A percentile compares a stretch with the other conserved stretches of the same genome.
Conservation (phyloP, 768 basidiomycete species). For the Amanita thiersii region DNA sequence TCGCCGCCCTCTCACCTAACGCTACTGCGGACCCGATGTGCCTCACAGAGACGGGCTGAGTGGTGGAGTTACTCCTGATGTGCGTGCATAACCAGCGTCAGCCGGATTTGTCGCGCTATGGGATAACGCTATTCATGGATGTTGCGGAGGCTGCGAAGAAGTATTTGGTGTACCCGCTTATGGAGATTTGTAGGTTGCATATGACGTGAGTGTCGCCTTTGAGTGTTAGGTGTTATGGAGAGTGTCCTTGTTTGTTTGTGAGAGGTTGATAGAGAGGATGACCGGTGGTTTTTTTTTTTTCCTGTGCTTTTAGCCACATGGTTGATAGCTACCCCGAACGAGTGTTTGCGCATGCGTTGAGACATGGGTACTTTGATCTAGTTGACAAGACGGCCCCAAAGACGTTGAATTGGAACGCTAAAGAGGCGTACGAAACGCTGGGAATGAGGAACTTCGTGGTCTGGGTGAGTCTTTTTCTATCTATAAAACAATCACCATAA, state of each 20-base stretch:
- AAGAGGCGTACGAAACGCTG: not conserved
- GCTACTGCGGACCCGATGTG: not conserved
- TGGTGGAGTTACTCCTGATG: not conserved
- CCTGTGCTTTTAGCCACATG: not conserved
- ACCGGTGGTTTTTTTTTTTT: not conserved
- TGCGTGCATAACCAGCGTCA: constrained; percentile 5
- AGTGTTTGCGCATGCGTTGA: constrained; percentile 1
- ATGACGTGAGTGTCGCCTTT: constrained; percentile 4
- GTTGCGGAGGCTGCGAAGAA: not conserved
- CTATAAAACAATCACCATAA: no score
- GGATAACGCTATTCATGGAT: not conserved
- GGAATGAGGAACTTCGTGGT: not conserved
- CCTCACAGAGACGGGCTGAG: not conserved
- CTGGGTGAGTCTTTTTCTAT: no score
- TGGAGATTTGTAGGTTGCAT: constrained; percentile 3
- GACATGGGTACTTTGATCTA: constrained; percentile 1
- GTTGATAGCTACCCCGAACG: not conserved
- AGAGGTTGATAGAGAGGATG: no score
- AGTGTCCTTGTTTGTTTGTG: no score
- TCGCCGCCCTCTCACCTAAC: not conserved
- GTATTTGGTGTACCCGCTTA: not conserved
- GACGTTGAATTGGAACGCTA: not conserved
- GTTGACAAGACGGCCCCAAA: not conserved
- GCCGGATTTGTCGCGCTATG: not conserved
- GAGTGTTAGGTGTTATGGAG: no score